Evolutionary conservation across 2,329 filamentous ascomycete genomes (phyloP).

Genomic region (Claviceps quebecensis): DNA sequence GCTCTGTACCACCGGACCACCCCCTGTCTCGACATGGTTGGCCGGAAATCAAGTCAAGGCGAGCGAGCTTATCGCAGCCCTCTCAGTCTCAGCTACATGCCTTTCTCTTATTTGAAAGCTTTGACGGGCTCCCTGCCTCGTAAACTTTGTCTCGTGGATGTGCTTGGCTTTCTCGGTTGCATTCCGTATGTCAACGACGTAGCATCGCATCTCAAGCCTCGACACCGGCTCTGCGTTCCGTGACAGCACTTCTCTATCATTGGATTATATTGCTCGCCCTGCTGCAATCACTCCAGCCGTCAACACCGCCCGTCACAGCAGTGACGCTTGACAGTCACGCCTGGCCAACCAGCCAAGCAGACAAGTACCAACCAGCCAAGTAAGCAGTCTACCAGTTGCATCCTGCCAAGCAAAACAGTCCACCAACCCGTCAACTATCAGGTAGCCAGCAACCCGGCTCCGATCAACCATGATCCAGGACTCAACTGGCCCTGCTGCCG

Average conservation of each 20-base stretch:
- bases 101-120: constrained; percentile 1
- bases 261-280: background rate
- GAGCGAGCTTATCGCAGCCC: background rate
- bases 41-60: constrained; percentile 3
- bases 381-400: too few relatives aligned
- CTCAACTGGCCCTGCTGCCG: constrained; percentile 1
- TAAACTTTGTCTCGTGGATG: background rate
- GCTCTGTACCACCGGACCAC: background rate
- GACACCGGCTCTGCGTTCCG: background rate
- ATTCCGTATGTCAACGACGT: background rate
- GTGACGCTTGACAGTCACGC: background rate
- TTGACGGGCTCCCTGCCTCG: background rate
- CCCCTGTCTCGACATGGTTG: background rate
- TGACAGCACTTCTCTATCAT: background rate
- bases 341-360: background rate
- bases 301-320: background rate
- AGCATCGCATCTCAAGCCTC: constrained; percentile 3
- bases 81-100: background rate
- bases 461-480: constrained; percentile 10
- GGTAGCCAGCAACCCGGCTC: too few relatives aligned
- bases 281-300: background rate
- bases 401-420: too few relatives aligned
- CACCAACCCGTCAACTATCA: background rate
- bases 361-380: background rate
- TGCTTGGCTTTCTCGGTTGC: background rate